A percentile compares a stretch with the other conserved stretches of the same genome.
These are phyloP conservation scores for Casuarina glauca DNA, from an alignment of 306 rosid genomes.

Conservation along the genomic window DNA sequence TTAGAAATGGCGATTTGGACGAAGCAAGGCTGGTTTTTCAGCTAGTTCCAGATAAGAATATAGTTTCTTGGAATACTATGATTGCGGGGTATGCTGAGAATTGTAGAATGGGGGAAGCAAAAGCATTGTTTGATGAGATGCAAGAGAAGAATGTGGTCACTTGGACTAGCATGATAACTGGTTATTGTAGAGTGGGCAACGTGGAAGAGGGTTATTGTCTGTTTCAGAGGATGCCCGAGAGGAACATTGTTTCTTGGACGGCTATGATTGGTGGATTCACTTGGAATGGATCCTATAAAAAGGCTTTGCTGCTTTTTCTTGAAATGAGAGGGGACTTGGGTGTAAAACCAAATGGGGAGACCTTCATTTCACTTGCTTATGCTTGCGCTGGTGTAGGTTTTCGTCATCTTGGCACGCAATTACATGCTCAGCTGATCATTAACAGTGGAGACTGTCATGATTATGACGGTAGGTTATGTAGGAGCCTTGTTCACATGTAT, in stretches of 20 bases:
- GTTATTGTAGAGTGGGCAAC: slow-evolving; percentile 60
- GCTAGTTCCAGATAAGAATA: slow-evolving; percentile 35
- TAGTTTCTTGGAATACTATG: slow-evolving; percentile 67
- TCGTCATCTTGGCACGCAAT: slow-evolving; percentile 57
- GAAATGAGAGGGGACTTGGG: slow-evolving; percentile 31
- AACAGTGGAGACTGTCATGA: slow-evolving; percentile 45
- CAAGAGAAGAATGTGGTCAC: slow-evolving; percentile 54
- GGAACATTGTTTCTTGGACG: slow-evolving; percentile 77
- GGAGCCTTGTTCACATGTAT: slow-evolving; percentile 74
- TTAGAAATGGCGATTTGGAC: slow-evolving; percentile 54
- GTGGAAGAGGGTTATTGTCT: slow-evolving; percentile 54
- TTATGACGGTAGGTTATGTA: slow-evolving; percentile 60
- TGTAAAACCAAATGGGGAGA: slow-evolving; percentile 53
- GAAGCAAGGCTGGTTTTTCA: slow-evolving; percentile 59
- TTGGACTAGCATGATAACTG: slow-evolving; percentile 78
- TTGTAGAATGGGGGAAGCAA: slow-evolving; percentile 63
- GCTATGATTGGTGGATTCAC: slow-evolving; percentile 81
- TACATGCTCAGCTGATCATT: slow-evolving; percentile 60
- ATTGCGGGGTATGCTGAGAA: slow-evolving; percentile 57
- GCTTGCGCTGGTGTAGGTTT: slow-evolving; percentile 63
- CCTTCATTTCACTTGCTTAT: slow-evolving; percentile 70
- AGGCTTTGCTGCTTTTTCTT: slow-evolving; percentile 60
- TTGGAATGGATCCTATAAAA: slow-evolving; percentile 59
- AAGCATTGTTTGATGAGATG: slow-evolving; percentile 60
- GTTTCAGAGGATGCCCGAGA: slow-evolving; percentile 57